These are phyloP conservation scores for Colletotrichum truncatum DNA, from an alignment of 2,329 filamentous ascomycete genomes.

Conservation along the genomic window DNA sequence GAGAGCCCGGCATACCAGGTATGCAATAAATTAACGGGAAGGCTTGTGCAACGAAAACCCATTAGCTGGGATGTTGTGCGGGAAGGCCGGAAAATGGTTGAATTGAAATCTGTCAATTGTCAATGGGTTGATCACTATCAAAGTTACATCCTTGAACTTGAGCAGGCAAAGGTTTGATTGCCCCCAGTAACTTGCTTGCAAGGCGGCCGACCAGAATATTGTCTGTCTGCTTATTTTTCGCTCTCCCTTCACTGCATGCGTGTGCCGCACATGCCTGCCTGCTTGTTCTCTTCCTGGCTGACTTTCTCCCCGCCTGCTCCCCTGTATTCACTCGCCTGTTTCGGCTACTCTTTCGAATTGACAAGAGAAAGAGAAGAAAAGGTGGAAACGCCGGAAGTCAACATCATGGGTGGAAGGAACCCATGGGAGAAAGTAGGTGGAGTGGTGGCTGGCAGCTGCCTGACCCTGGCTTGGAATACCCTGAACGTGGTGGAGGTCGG, in stretches of 20 bases:
- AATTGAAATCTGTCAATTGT: neutral
- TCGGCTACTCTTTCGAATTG: too few species aligned
- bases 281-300: neutral
- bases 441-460: neutral
- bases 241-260: neutral
- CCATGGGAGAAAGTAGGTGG: neutral
- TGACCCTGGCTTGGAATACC: neutral
- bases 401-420: neutral
- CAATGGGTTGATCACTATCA: slow-evolving; percentile 12
- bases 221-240: neutral
- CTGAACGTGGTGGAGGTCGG: neutral
- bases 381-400: neutral
- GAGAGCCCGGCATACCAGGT: neutral
- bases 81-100: slow-evolving; percentile 17
- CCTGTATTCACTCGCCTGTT: too few species aligned
- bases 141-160: neutral
- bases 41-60: slow-evolving; percentile 1
- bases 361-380: neutral
- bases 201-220: neutral
- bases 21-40: neutral
- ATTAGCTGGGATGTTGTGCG: neutral
- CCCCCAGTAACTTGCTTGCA: too few species aligned
- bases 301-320: neutral
- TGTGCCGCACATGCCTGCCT: neutral
- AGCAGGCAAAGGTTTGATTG: too few species aligned